A percentile compares a stretch with the other conserved stretches of the same genome.
These are phyloP conservation scores for Mycena venus DNA, from an alignment of 768 basidiomycete genomes.

Conservation along the genomic window DNA sequence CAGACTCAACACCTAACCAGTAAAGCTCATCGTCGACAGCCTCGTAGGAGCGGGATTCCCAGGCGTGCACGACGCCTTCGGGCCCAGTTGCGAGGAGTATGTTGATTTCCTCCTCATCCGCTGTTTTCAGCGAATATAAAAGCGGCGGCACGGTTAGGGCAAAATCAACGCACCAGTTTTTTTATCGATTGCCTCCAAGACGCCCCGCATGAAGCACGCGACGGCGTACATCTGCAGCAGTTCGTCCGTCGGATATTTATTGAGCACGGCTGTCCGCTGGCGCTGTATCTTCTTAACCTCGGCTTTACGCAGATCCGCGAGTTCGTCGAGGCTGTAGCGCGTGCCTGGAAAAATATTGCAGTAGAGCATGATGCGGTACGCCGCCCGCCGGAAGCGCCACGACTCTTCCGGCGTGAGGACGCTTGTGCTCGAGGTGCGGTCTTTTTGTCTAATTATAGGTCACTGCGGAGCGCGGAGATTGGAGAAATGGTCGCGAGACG, in stretches of 20 bases:
- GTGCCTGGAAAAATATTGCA: background rate
- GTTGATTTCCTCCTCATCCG: no score
- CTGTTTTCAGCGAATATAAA: background rate
- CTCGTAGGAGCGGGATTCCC: no score
- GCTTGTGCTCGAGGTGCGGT: slow-evolving; percentile 24
- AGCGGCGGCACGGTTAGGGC: no score
- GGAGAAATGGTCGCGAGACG: slow-evolving; percentile 1
- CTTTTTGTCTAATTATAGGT: background rate
- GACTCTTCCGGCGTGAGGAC: slow-evolving; percentile 38
- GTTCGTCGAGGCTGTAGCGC: background rate
- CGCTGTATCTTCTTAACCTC: background rate
- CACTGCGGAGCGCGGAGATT: background rate
- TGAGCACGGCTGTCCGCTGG: slow-evolving; percentile 18
- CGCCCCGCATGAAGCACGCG: background rate
- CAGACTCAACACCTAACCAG: no score
- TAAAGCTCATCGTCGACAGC: no score
- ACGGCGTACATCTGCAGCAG: slow-evolving; percentile 6
- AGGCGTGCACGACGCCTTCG: no score
- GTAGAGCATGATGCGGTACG: slow-evolving; percentile 28
- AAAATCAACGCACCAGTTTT: no score
- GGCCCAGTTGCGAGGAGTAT: no score
- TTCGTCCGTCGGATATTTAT: slow-evolving; percentile 12
- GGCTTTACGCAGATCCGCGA: background rate
- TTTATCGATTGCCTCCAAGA: background rate
- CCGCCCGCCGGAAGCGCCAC: slow-evolving; percentile 37